These are phyloP conservation scores for Thymus quinquecostatus DNA, from an alignment of 257 asterid species.

Conservation along the genomic window DNA sequence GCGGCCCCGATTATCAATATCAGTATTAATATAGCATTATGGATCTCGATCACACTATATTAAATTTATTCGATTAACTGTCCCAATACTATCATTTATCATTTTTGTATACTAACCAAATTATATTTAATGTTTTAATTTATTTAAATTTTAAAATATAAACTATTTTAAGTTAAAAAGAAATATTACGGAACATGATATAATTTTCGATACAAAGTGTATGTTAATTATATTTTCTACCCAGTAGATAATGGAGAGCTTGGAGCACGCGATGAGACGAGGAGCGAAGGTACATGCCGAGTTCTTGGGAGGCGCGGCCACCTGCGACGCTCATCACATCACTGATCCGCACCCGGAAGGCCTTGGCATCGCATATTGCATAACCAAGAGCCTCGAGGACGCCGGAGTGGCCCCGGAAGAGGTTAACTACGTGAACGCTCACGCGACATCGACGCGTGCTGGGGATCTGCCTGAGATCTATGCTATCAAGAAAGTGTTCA, in stretches of 20 bases:
- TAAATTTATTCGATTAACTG: no score
- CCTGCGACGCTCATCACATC: constrained; percentile 37
- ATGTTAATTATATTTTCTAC: constrained; percentile 27
- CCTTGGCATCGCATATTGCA: constrained; percentile 46
- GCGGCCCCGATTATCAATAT: no score
- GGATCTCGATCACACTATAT: no score
- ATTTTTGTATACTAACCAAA: no score
- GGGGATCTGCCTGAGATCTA: constrained; percentile 3
- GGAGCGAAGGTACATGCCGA: constrained; percentile 42
- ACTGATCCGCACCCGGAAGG: constrained; percentile 35
- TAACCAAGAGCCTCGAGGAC: constrained; percentile 24
- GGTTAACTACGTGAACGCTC: constrained; percentile 27
- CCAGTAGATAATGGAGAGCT: constrained; percentile 43
- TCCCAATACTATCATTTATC: no score
- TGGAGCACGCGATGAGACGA: constrained; percentile 47
- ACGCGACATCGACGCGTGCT: constrained; percentile 5
- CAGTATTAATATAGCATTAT: no score
- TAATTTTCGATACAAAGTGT: no score
- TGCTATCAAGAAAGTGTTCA: constrained; percentile 1
- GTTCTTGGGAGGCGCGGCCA: constrained; percentile 50
- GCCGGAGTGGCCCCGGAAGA: constrained; percentile 59
- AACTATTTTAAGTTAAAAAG: no score
- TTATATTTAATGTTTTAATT: no score
- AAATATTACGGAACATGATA: no score
- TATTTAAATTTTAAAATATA: no score